Base-by-base conservation (phyloP, 2,329 filamentous ascomycete genomes). In the Trichoderma sp. region DNA sequence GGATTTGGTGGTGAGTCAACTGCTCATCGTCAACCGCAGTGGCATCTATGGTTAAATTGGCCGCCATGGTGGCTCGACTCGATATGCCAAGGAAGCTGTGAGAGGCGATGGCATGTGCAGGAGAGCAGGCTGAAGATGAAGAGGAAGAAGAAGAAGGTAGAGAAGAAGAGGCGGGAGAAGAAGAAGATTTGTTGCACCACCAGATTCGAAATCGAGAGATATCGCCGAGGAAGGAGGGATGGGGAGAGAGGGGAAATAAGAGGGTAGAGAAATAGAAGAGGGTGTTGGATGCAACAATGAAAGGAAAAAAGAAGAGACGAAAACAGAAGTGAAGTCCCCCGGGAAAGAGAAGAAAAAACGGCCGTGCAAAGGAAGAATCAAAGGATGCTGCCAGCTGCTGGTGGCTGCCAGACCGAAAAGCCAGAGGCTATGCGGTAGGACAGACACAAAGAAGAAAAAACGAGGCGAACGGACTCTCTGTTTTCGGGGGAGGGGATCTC, bases 1-100 rank as follows among this genome's bases (percentile, higher is more conserved):
- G 74, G 66, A 83, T 79, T 74, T 87, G 80, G 4, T 78, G 72
- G 8, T 73, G 59, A 0, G 78, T 76, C n/a, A 86, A 76, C 32
- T 74, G 68, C 73, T 81, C 78, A n/a, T 73, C 71, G 53, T 76
- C 66, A 6, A 61, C 66, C n/a, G n/a, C 43, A 9, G 4, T 2
- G 39, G 15, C 15, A 4, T 43, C 39, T 43, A 17, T 43, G 39
- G 39, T 20, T 5, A n/a, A 0, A 50, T 50, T 50, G 43, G 43
- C 17, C 3, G 17, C 66, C 66, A 68, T 68, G 55, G 36, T 12
- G n/a, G 9, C 36, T 50, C 6, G 32, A 68, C 61, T 62, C 39
- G 70, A 62, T 62, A 30, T 32, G 17, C 34, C 63, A 23, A 50
- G 13, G 23, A 6, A 36, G 6, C 20, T 11, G 20, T 11, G 47